Conservation (phyloP, 2,329 filamentous ascomycete species). For the Ceratocystis smalleyi region DNA sequence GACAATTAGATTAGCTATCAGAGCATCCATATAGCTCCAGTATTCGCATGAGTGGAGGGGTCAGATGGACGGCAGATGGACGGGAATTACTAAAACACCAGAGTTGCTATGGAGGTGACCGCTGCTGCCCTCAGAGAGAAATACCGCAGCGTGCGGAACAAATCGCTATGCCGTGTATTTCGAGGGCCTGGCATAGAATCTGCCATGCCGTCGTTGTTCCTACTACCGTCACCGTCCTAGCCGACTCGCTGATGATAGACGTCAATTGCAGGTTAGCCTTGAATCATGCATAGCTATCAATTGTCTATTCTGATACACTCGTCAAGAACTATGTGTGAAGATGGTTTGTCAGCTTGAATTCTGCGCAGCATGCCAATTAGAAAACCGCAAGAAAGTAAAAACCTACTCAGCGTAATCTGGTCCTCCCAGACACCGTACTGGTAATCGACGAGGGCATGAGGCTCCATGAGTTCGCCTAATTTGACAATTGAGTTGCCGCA, state of each 20-base stretch:
- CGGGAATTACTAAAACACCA: background rate
- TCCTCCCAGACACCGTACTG: slow-evolving; percentile 96
- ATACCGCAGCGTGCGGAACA: background rate
- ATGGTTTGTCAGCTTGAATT: background rate
- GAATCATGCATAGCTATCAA: background rate
- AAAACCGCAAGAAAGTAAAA: slow-evolving; percentile 11
- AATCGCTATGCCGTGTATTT: background rate
- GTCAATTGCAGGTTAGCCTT: no score
- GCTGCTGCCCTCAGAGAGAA: background rate
- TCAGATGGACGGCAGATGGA: background rate
- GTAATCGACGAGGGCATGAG: slow-evolving; percentile 90
- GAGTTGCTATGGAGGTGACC: background rate
- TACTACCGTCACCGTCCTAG: no score
- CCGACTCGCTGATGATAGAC: no score
- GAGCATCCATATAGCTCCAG: background rate
- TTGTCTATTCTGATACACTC: slow-evolving; percentile 1
- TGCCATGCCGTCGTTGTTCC: background rate
- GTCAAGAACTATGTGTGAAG: background rate
- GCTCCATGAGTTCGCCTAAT: slow-evolving; percentile 74
- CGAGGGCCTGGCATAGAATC: background rate
- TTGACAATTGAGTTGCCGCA: slow-evolving; percentile 71
- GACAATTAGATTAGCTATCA: background rate
- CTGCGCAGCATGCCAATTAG: slow-evolving; percentile 15
- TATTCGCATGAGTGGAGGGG: background rate
- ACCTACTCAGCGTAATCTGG: slow-evolving; percentile 68